Base-by-base conservation (phyloP, 2,329 filamentous ascomycete species). In the Arthrocladium fulminans region DNA sequence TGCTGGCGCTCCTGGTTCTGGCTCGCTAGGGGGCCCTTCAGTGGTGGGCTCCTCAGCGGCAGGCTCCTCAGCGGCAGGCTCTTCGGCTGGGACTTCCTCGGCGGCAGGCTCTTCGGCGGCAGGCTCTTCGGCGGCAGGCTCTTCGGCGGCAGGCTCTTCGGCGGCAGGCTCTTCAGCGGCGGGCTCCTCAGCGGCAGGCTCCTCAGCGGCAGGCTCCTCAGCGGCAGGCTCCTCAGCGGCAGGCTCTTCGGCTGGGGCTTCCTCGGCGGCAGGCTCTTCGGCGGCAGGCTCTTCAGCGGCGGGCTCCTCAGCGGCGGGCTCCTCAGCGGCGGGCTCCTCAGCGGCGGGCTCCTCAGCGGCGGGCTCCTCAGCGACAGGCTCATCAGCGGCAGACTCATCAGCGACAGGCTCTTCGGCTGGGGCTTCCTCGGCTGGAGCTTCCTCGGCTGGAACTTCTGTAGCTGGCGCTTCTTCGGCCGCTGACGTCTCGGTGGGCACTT, bases 61-160 rank as follows among this genome's bases (percentile, higher is more conserved):
- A 25, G 40, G 13, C 7, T 43, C 32, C 17, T 22, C 34, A 12
- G 41, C 20, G 32, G 48, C 15, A 10, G 45, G 24, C 8, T 48
- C 52, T 32, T 53, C 37, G 15, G 30, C 43, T 9, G 45, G 2
- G 15, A 20, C 35, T 30, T 42, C 51, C 27, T 54, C 52, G 35
- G 41, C 48, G 61, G 61, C 41, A 55, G 57, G 7, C 57, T 60
- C 25, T 53, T 45, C 43, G 3, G 50, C 48, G 61, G 56, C 22
- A 22, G 30, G 2, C 35, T 50, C 45, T 49, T 54, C 39, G 54
- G 51, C 30, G 22, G 19, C 17, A 8, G 47, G 6, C 23, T 39
- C 45, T 63, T 57, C 44, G 60, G 60, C 38, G 47, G 51, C 15
- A 23, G 34, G 15, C 30, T 27, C 48, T 48, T 47, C 45, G 5